These are phyloP conservation scores for Ogataea pignaliae DNA, from an alignment of 805 yeast species.

Conservation along the genomic window DNA sequence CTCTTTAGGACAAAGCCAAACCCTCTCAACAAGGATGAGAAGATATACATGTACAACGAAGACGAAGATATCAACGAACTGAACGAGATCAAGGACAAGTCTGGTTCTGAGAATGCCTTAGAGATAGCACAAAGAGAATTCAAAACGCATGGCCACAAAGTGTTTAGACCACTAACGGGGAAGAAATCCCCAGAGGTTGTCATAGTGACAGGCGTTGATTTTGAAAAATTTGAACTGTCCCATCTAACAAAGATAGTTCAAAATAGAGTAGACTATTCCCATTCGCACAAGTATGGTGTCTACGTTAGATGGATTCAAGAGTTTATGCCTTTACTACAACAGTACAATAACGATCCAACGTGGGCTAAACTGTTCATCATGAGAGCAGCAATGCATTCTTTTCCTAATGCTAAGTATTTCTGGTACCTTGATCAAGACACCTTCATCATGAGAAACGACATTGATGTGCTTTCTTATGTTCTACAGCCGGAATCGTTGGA, in stretches of 20 bases:
- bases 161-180: slow-evolving; percentile 34
- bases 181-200: slow-evolving; percentile 58
- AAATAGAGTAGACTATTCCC: slow-evolving; percentile 86
- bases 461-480: slow-evolving; percentile 57
- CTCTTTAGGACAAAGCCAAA: slow-evolving; percentile 47
- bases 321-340: slow-evolving; percentile 57
- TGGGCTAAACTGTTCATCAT: slow-evolving; percentile 65
- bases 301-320: slow-evolving; percentile 86
- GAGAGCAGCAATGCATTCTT: slow-evolving; percentile 89
- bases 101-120: slow-evolving; percentile 38
- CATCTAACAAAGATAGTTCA: slow-evolving; percentile 69
- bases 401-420: slow-evolving; percentile 86
- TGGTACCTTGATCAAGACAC: slow-evolving; percentile 85
- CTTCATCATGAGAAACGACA: slow-evolving; percentile 64
- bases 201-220: slow-evolving; percentile 76
- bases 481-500: slow-evolving; percentile 57
- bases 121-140: slow-evolving; percentile 54
- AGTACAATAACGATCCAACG: slow-evolving; percentile 39
- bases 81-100: slow-evolving; percentile 45
- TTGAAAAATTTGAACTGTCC: slow-evolving; percentile 54
- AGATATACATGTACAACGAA: slow-evolving; percentile 36
- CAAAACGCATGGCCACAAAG: slow-evolving; percentile 61
- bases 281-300: slow-evolving; percentile 72
- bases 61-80: slow-evolving; percentile 37
- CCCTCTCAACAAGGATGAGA: slow-evolving; percentile 32